Evolutionary conservation across 148 eudicot genomes (phyloP).

Genomic region (Rhododendron ovatum): DNA sequence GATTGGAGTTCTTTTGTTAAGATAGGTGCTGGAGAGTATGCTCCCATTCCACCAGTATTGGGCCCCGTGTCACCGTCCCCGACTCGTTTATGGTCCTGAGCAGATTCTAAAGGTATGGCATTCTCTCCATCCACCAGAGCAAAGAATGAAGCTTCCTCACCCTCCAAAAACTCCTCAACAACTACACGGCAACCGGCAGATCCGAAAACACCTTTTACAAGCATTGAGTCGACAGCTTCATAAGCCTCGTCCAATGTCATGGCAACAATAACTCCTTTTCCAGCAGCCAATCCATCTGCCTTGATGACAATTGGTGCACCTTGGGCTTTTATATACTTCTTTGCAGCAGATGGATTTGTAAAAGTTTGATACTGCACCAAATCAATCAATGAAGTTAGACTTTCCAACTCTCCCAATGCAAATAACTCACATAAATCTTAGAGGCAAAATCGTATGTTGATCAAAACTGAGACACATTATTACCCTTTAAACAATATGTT

Average conservation of each 20-base stretch:
- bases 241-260: conserved; percentile 73
- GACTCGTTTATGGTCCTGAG: conserved; percentile 96
- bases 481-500: not conserved
- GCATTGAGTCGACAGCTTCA: conserved; percentile 90
- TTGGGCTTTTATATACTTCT: conserved; percentile 66
- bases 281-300: conserved; percentile 95
- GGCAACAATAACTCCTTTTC: conserved; percentile 94
- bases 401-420: not conserved
- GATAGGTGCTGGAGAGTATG: conserved; percentile 92
- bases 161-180: conserved; percentile 84
- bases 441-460: not conserved
- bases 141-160: conserved; percentile 94
- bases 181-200: conserved; percentile 76
- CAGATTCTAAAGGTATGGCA: conserved; percentile 86
- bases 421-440: not conserved
- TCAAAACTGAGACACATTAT: not conserved
- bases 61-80: conserved; percentile 94
- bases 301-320: conserved; percentile 91
- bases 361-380: conserved; percentile 81
- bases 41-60: conserved; percentile 98
- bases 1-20: conserved; percentile 72
- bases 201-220: conserved; percentile 62
- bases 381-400: conserved; percentile 1
- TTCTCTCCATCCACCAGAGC: conserved; percentile 90
- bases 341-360: conserved; percentile 73